Evolutionary conservation across 2,329 filamentous ascomycete genomes (phyloP).

Genomic region (Penicillium vulpinum): DNA sequence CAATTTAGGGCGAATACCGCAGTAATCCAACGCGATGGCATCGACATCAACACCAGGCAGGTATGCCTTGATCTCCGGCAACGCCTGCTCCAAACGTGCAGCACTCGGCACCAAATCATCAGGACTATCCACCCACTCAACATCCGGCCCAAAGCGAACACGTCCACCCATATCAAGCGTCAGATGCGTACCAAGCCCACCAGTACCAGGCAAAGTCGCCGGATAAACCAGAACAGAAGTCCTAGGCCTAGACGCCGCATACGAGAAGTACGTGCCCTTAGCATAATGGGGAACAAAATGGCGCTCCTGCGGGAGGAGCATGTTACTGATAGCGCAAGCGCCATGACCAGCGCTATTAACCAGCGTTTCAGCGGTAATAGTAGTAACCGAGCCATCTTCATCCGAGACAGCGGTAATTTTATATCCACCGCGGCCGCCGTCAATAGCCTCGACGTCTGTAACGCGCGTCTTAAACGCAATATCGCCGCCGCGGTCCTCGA

Average conservation of each 20-base stretch:
- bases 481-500: constrained; percentile 75
- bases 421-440: constrained; percentile 64
- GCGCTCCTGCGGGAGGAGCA: constrained; percentile 60
- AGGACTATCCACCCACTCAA: constrained; percentile 82
- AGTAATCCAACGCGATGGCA: constrained; percentile 77
- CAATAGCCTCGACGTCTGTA: constrained; percentile 55
- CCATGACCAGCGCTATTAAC: constrained; percentile 84
- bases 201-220: constrained; percentile 75
- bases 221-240: constrained; percentile 82
- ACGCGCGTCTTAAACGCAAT: constrained; percentile 70
- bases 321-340: constrained; percentile 76
- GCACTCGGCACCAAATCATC: constrained; percentile 68
- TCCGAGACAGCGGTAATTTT: constrained; percentile 57
- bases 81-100: constrained; percentile 63
- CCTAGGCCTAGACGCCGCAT: constrained; percentile 63
- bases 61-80: constrained; percentile 75
- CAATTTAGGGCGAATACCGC: constrained; percentile 87
- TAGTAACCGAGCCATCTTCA: constrained; percentile 43
- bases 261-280: constrained; percentile 95
- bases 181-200: constrained; percentile 89
- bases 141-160: constrained; percentile 89
- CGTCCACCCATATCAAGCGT: constrained; percentile 84
- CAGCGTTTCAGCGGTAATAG: constrained; percentile 72
- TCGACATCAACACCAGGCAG: constrained; percentile 69
- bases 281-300: constrained; percentile 72